Conservation (phyloP, 495 filamentous ascomycete species). For the Lepidopterella palustris region DNA sequence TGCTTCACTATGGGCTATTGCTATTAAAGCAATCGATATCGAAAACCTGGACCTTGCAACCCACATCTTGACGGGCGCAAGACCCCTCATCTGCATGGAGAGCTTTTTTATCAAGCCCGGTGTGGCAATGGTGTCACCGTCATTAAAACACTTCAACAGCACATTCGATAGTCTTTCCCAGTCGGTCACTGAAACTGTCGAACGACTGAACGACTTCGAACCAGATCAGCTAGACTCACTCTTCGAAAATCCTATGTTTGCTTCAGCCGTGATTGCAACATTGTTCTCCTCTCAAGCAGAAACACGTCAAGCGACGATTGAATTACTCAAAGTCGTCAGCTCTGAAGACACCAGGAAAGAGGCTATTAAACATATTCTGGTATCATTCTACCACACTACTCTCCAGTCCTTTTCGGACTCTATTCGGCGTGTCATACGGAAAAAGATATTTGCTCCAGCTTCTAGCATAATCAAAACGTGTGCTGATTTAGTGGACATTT, state of each 20-base stretch:
- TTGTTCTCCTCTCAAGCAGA: slow-evolving; percentile 63
- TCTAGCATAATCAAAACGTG: slow-evolving; percentile 65
- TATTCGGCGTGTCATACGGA: slow-evolving; percentile 48
- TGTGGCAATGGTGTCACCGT: slow-evolving; percentile 42
- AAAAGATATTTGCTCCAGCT: slow-evolving; percentile 59
- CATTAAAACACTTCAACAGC: slow-evolving; percentile 64
- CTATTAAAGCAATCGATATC: slow-evolving; percentile 59
- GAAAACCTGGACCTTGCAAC: slow-evolving; percentile 60
- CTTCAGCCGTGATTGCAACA: slow-evolving; percentile 59
- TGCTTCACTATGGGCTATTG: slow-evolving; percentile 69
- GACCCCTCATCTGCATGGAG: slow-evolving; percentile 64
- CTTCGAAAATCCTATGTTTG: slow-evolving; percentile 55
- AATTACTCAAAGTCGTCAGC: slow-evolving; percentile 73
- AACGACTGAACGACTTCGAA: slow-evolving; percentile 67
- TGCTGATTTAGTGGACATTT: slow-evolving; percentile 67
- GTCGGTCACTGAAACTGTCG: slow-evolving; percentile 64
- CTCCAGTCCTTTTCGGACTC: slow-evolving; percentile 57
- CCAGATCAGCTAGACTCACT: slow-evolving; percentile 56
- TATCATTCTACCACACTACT: slow-evolving; percentile 55
- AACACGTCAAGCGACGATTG: slow-evolving; percentile 66
- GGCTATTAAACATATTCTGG: slow-evolving; percentile 64
- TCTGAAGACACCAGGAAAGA: slow-evolving; percentile 62
- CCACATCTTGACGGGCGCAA: slow-evolving; percentile 62
- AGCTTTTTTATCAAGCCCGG: slow-evolving; percentile 51
- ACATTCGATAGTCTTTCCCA: slow-evolving; percentile 62